Evolutionary conservation across 768 basidiomycete species (phyloP).

Genomic region (Russula earlei): DNA sequence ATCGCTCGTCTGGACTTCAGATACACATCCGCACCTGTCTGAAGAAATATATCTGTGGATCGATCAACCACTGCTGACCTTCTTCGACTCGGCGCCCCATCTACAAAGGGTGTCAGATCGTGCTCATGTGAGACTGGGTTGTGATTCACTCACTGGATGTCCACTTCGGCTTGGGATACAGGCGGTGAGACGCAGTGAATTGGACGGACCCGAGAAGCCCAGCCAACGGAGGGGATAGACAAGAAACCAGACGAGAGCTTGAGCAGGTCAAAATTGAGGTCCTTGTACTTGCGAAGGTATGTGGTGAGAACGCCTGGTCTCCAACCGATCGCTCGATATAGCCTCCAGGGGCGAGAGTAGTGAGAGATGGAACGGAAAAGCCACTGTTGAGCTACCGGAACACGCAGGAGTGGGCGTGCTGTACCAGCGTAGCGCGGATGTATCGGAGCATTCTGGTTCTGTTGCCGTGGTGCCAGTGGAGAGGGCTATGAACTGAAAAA

Average conservation of each 20-base stretch:
- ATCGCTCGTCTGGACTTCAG: neutral
- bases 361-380: too few species aligned
- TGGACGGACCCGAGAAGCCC: conserved; percentile 34
- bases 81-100: conserved; percentile 32
- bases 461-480: too few species aligned
- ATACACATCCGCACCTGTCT: conserved; percentile 31
- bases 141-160: conserved; percentile 26
- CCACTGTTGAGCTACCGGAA: too few species aligned
- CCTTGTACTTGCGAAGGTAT: conserved; percentile 31
- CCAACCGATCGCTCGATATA: conserved; percentile 33
- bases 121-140: neutral
- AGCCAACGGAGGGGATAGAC: conserved; percentile 37
- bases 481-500: too few species aligned
- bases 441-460: too few species aligned
- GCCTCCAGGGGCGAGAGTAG: conserved; percentile 26
- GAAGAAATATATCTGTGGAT: conserved; percentile 31
- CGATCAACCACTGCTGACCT: conserved; percentile 33
- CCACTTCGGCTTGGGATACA: conserved; percentile 38
- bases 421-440: too few species aligned
- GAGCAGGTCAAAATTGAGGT: conserved; percentile 37
- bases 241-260: conserved; percentile 37
- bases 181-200: conserved; percentile 30
- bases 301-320: conserved; percentile 27
- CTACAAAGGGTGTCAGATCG: neutral
- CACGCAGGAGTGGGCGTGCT: too few species aligned